Base-by-base conservation (phyloP, 2,329 filamentous ascomycete genomes). In the Ascochyta clinopodiicola region DNA sequence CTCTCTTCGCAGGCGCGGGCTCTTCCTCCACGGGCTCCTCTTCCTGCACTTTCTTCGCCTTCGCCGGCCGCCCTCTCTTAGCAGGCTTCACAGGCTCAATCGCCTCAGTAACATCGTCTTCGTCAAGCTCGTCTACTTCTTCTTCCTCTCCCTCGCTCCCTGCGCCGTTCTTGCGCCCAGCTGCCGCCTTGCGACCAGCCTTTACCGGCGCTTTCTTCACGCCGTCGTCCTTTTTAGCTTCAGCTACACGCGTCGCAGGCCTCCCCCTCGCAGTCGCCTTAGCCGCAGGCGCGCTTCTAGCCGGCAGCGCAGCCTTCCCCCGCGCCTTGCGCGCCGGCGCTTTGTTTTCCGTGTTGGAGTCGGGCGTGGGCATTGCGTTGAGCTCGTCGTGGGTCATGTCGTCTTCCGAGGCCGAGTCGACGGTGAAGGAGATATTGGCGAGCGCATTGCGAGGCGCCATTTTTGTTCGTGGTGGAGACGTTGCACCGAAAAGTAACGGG, bases 1-100 rank as follows among this genome's bases (percentile, higher is more conserved):
- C 63, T 51, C 63, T 72, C 59, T 70, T 74, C n/a, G 56, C 57
- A 2, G 67, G 69, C 31, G 60, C 63, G 3, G 62, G 50, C 42
- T 60, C 62, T 34, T 54, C 58, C 17, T 62, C 50, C 3, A 25
- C 44, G 1, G 29, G 38, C 24, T 62, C 61, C 27, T 54, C 51
- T 10, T 59, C 65, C 8, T 58, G 60, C 31, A 52, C 57, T 44
- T 77, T 90, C 22, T 82, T 95, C 32, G 83, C 82, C 22, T 84
- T 94, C 24, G 67, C 64, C 39, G 63, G 61, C 42, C 63, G 66
- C 35, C 67, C 63, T 32, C 68, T 60, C 66, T 72, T 74, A 17
- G 60, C 57, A 35, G 65, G 61, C 63, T 72, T 65, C 36, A 60
- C 56, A 9, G 63, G 62, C 34, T 57, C 62, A 10, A 49, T 63